phyloP scores from a whole-genome alignment of 1,284 basidiomycete species.

The Cryptococcus wingfieldii region DNA sequence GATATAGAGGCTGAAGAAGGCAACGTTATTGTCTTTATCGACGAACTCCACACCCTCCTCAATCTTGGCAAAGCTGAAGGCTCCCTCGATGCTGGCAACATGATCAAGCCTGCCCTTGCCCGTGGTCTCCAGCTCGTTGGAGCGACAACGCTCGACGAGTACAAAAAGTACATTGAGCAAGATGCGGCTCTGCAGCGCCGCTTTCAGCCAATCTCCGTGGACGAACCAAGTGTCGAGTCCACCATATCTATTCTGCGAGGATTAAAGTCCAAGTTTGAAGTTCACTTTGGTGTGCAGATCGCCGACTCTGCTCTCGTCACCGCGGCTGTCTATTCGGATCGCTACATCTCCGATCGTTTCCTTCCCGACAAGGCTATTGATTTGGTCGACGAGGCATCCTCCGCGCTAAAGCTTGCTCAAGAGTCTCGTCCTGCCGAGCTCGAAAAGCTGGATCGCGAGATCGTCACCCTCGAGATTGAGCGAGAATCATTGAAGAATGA shows the following conservation, averaged over 20 bases:
- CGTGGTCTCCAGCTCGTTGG: constrained; percentile 80
- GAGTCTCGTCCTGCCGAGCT: constrained; percentile 85
- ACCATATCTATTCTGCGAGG: constrained; percentile 87
- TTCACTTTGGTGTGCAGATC: constrained; percentile 88
- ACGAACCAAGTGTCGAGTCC: constrained; percentile 78
- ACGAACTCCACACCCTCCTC: constrained; percentile 64
- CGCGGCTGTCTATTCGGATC: constrained; percentile 70
- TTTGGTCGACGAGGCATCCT: constrained; percentile 85
- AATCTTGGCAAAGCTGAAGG: constrained; percentile 88
- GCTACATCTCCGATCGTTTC: constrained; percentile 80
- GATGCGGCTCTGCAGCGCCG: constrained; percentile 85
- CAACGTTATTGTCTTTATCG: constrained; percentile 73
- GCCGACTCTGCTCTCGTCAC: constrained; percentile 82
- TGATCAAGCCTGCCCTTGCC: constrained; percentile 61
- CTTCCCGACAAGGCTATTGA: constrained; percentile 83
- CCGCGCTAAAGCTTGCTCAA: constrained; percentile 79
- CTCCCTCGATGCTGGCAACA: constrained; percentile 80
- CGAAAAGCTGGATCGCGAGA: constrained; percentile 74
- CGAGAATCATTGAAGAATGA: constrained; percentile 85
- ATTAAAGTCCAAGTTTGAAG: constrained; percentile 74
- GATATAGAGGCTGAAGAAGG: constrained; percentile 80
- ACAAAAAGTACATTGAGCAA: constrained; percentile 84
- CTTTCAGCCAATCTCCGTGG: constrained; percentile 81
- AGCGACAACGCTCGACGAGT: constrained; percentile 85
- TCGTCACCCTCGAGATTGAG: constrained; percentile 85